Percentiles rank a stretch among this genome's conserved stretches.
Conservation (phyloP, 2,329 filamentous ascomycete genomes). For the Nothomitra cinnamomea region DNA sequence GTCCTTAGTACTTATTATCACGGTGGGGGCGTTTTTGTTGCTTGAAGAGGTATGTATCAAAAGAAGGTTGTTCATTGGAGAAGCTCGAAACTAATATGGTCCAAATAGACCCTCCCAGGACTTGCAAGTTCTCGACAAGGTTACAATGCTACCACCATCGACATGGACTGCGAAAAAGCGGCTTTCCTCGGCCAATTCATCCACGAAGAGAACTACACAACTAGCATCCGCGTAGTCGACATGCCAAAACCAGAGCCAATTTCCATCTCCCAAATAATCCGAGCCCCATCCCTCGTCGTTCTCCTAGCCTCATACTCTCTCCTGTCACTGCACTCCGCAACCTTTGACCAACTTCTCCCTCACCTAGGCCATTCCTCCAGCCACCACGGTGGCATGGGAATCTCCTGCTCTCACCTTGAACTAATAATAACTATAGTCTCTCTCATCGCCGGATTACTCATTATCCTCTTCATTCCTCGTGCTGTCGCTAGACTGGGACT, state of each 20-base stretch:
- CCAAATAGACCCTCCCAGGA: background rate
- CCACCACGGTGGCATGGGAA: slow-evolving; percentile 27
- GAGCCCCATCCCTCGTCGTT: slow-evolving; percentile 26
- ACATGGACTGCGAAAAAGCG: slow-evolving; percentile 27
- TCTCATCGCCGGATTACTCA: slow-evolving; percentile 22
- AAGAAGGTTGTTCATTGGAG: slow-evolving; percentile 6
- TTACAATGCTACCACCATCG: slow-evolving; percentile 13
- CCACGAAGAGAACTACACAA: slow-evolving; percentile 19
- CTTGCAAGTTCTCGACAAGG: slow-evolving; percentile 7
- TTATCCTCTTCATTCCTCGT: slow-evolving; percentile 22
- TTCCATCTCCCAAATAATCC: slow-evolving; percentile 23
- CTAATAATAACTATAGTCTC: slow-evolving; percentile 25
- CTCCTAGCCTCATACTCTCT: slow-evolving; percentile 13
- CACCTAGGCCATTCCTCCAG: slow-evolving; percentile 29
- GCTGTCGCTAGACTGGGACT: slow-evolving; percentile 24
- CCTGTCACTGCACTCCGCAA: slow-evolving; percentile 12
- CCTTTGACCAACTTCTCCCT: slow-evolving; percentile 28
- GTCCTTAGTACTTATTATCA: slow-evolving; percentile 24
- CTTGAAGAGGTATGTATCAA: slow-evolving; percentile 23
- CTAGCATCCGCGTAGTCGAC: slow-evolving; percentile 20
- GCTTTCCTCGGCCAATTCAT: slow-evolving; percentile 26
- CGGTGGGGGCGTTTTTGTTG: slow-evolving; percentile 22
- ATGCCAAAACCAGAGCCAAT: slow-evolving; percentile 23
- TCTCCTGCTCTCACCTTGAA: slow-evolving; percentile 28
- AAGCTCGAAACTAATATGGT: background rate